phyloP scores from a whole-genome alignment of 2,329 filamentous ascomycete species.

The Aspergillus sclerotialis region DNA sequence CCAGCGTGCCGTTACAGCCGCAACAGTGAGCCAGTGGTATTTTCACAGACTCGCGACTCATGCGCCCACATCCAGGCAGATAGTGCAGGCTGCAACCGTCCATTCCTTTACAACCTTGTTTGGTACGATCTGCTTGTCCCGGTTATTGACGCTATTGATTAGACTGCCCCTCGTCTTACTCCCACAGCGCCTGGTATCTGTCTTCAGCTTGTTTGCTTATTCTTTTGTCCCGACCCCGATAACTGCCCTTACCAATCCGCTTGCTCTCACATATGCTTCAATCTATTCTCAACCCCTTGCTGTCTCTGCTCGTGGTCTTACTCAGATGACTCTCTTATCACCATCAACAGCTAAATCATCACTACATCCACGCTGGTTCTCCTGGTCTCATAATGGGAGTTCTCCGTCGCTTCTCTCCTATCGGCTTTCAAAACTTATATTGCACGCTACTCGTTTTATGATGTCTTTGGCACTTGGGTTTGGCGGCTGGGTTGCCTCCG shows the following conservation, averaged over 20 bases:
- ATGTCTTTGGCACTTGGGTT: slow-evolving; percentile 88
- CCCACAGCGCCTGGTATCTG: slow-evolving; percentile 63
- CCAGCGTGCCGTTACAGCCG: slow-evolving; percentile 84
- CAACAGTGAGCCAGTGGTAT: slow-evolving; percentile 97
- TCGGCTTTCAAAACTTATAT: slow-evolving; percentile 79
- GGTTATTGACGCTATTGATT: slow-evolving; percentile 70
- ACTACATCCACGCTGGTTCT: slow-evolving; percentile 38
- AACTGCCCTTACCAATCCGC: slow-evolving; percentile 77
- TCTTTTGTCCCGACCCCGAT: slow-evolving; percentile 80
- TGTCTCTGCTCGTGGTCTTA: slow-evolving; percentile 69
- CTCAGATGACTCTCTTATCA: slow-evolving; percentile 74
- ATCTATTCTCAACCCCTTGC: slow-evolving; percentile 84
- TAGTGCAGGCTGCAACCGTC: slow-evolving; percentile 73
- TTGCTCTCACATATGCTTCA: slow-evolving; percentile 86
- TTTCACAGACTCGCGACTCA: slow-evolving; percentile 85
- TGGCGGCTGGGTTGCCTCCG: slow-evolving; percentile 92
- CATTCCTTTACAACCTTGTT: slow-evolving; percentile 84
- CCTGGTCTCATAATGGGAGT: slow-evolving; percentile 29
- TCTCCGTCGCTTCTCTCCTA: slow-evolving; percentile 68
- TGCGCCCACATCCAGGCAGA: slow-evolving; percentile 66
- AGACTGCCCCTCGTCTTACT: slow-evolving; percentile 79
- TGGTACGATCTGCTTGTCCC: slow-evolving; percentile 85
- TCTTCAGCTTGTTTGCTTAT: slow-evolving; percentile 65
- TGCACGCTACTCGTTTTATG: slow-evolving; percentile 84
- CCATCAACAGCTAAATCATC: slow-evolving; percentile 63